Evolutionary conservation across 768 basidiomycete species (phyloP).

Genomic region (Postia placenta): DNA sequence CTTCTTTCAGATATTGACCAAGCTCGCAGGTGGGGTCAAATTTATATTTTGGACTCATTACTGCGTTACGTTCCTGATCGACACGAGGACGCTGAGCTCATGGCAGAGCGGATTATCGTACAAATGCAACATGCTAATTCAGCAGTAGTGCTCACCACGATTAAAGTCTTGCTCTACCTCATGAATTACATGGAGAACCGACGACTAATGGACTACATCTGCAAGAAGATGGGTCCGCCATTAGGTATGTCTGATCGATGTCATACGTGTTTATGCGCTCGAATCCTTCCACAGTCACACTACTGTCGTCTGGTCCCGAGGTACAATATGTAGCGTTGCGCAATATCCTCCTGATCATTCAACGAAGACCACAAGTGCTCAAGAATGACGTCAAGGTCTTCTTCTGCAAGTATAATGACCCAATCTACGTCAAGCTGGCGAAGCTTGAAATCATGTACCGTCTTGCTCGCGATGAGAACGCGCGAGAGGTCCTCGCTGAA

Average conservation of each 20-base stretch:
- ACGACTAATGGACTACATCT: conserved; percentile 79
- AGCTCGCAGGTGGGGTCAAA: conserved; percentile 86
- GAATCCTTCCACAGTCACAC: conserved; percentile 61
- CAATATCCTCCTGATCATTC: conserved; percentile 96
- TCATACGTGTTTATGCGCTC: conserved; percentile 3
- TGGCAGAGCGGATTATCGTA: conserved; percentile 92
- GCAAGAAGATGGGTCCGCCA: conserved; percentile 97
- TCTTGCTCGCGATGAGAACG: conserved; percentile 91
- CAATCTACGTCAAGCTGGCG: conserved; percentile 97
- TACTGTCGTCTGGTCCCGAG: conserved; percentile 95
- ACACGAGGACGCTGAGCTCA: conserved; percentile 82
- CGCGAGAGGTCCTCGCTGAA: conserved; percentile 87
- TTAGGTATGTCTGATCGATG: conserved; percentile 49
- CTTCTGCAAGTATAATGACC: conserved; percentile 99
- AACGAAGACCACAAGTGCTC: conserved; percentile 84
- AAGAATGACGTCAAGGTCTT: conserved; percentile 98
- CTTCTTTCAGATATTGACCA: not conserved
- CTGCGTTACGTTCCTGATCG: conserved; percentile 90
- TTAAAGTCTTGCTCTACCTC: conserved; percentile 90
- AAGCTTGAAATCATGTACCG: conserved; percentile 99
- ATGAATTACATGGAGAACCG: conserved; percentile 99
- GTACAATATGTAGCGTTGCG: conserved; percentile 97
- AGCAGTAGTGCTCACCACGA: conserved; percentile 97
- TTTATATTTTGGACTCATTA: conserved; percentile 93
- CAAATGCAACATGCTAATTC: conserved; percentile 98